Evolutionary conservation across 441 rosid genomes (phyloP).

Genomic region (Adansonia grandidieri): DNA sequence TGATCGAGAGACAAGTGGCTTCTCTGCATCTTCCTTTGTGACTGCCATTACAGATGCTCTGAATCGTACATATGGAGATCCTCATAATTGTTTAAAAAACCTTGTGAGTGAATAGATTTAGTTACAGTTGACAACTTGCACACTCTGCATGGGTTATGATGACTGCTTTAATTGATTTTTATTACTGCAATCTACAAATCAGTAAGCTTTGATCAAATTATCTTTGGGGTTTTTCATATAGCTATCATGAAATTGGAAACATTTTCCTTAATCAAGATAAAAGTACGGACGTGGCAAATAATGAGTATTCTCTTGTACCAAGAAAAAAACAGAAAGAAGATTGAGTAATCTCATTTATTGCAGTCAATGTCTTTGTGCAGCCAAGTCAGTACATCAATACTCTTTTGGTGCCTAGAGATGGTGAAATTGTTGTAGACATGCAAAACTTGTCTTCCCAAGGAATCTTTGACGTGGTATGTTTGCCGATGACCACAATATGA

Average conservation of each 20-base stretch:
- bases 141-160: background rate
- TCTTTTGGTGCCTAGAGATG: slow-evolving; percentile 73
- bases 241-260: background rate
- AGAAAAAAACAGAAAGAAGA: background rate
- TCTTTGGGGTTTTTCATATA: background rate
- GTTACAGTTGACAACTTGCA: slow-evolving; percentile 4
- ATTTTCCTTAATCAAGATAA: slow-evolving; percentile 9
- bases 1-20: slow-evolving; percentile 84
- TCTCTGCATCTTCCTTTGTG: slow-evolving; percentile 81
- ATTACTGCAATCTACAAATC: background rate
- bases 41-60: slow-evolving; percentile 83
- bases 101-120: slow-evolving; percentile 52
- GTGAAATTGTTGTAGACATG: slow-evolving; percentile 64
- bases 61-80: slow-evolving; percentile 77
- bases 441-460: slow-evolving; percentile 68
- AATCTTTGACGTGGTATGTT: slow-evolving; percentile 69
- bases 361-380: slow-evolving; percentile 50
- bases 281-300: background rate
- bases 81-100: slow-evolving; percentile 63
- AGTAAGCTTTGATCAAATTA: background rate
- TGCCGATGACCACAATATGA: background rate
- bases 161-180: background rate
- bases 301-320: background rate
- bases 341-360: slow-evolving; percentile 21
- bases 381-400: slow-evolving; percentile 75